Percentiles rank a stretch among this genome's conserved stretches.
phyloP scores from a whole-genome alignment of 352 stramenopile species.

The Phytophthora gonapodyides region DNA sequence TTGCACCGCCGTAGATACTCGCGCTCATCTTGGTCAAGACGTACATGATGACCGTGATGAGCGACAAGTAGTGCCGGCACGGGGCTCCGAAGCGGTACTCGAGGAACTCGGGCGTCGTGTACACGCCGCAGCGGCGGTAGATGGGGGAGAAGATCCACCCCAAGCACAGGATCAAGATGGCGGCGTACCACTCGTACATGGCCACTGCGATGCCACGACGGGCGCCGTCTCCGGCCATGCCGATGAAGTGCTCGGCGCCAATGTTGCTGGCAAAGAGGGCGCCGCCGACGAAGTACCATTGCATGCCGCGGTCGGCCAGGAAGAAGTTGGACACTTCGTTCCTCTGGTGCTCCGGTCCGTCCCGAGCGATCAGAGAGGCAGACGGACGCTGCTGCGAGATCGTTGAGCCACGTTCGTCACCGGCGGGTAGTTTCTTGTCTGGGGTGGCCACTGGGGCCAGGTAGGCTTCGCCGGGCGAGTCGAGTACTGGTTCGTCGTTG shows the following conservation, averaged over 20 bases:
- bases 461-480: slow-evolving; percentile 34
- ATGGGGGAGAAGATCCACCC: slow-evolving; percentile 70
- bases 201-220: slow-evolving; percentile 59
- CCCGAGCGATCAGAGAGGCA: slow-evolving; percentile 38
- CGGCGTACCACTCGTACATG: slow-evolving; percentile 71
- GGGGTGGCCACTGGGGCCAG: slow-evolving; percentile 31
- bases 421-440: slow-evolving; percentile 31
- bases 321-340: slow-evolving; percentile 64
- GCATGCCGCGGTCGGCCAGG: slow-evolving; percentile 65
- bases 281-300: slow-evolving; percentile 69
- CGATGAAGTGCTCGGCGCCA: slow-evolving; percentile 71
- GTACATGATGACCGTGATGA: slow-evolving; percentile 69
- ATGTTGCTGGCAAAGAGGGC: slow-evolving; percentile 74
- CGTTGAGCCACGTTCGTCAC: slow-evolving; percentile 35
- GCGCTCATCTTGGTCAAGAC: slow-evolving; percentile 71
- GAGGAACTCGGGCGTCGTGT: slow-evolving; percentile 61
- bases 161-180: slow-evolving; percentile 57
- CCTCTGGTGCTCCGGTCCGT: slow-evolving; percentile 29
- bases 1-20: slow-evolving; percentile 67
- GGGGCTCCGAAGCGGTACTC: slow-evolving; percentile 53
- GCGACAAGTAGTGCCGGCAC: slow-evolving; percentile 62
- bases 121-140: slow-evolving; percentile 59
- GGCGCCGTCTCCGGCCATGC: slow-evolving; percentile 67
- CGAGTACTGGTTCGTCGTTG: slow-evolving; percentile 11
- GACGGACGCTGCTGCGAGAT: slow-evolving; percentile 30